Base-by-base conservation (phyloP, 2,329 filamentous ascomycete species). In the Thermochaetoides dissita region DNA sequence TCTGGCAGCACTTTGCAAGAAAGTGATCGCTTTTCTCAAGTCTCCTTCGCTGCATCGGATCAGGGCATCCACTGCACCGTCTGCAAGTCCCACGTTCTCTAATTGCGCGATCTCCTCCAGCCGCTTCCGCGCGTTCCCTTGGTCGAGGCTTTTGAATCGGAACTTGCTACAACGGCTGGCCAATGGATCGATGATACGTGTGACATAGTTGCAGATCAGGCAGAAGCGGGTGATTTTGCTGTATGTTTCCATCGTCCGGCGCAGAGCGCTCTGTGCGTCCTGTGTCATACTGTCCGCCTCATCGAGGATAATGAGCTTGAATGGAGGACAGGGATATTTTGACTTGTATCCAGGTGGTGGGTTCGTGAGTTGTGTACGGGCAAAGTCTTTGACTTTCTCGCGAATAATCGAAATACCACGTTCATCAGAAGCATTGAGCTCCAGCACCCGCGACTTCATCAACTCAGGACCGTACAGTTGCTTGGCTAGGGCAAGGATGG, bases 271-370 rank as follows among this genome's bases (percentile, higher is more conserved):
- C 67, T 98, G 91, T 9, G 91, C 91, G 64, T 98, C 93, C 62
- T 96, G 89, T 34, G 91, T 98, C 89, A 99, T 96, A 52, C 83
- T 91, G 61, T 99, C 91, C 52, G 91, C 91, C 66, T 98, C 91
- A 63, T 98, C 91, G 46, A 99, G 77, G 47, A 99, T 86, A 58
- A 98, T 89, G 59, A 99, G 94, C 67, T 98, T 99, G 70, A 95
- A 98, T 0, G 91, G 91, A 17, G 91, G 91, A 59, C 89, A 96
- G 0, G 91, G 88, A 56, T 94, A 95, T 57, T 80, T 65, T 46
- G 69, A 63, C 63, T 76, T 68, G 66, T 84, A 74, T 53, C 79
- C 67, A 48, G 79, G 63, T 0, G 85, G 79, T 2, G 84, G 79
- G 51, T 93, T 86, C 30, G 84, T 88, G 48, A 96, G 76, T 61